A percentile compares a stretch with the other conserved stretches of the same genome.
Evolutionary conservation across 2,329 filamentous ascomycete species (phyloP).

Genomic region (Rhexocercosporidium sp.): DNA sequence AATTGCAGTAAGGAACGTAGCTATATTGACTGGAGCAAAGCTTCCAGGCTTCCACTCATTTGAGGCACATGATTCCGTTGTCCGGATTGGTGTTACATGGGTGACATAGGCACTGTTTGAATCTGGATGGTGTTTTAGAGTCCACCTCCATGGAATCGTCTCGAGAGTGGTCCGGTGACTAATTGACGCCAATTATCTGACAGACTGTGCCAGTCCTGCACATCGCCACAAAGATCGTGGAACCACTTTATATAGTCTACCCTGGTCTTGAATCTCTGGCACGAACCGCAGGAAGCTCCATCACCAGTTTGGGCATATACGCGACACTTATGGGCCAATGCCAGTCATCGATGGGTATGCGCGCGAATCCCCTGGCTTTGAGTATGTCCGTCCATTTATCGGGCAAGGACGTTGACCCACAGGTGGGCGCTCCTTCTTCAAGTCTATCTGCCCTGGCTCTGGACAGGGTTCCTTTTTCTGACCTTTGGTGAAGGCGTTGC

Average conservation of each 20-base stretch:
- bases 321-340: too few species aligned
- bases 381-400: neutral
- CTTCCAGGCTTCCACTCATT: too few species aligned
- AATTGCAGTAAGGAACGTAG: too few species aligned
- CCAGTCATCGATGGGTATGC: too few species aligned
- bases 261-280: neutral
- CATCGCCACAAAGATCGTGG: conserved; percentile 39
- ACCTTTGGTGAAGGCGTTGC: neutral
- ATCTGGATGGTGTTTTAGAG: conserved; percentile 30
- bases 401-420: neutral
- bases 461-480: neutral
- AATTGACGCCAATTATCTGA: conserved; percentile 39
- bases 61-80: too few species aligned
- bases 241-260: neutral
- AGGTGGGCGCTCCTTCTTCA: neutral
- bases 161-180: conserved; percentile 35
- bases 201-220: conserved; percentile 41
- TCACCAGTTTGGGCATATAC: too few species aligned
- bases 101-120: neutral
- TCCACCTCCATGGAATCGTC: conserved; percentile 44
- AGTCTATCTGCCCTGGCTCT: neutral
- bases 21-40: too few species aligned
- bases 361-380: neutral
- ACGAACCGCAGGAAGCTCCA: neutral
- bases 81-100: neutral